A percentile compares a stretch with the other conserved stretches of the same genome.
These are phyloP conservation scores for Phaeotremella fagi DNA, from an alignment of 768 basidiomycete species.

Conservation along the genomic window DNA sequence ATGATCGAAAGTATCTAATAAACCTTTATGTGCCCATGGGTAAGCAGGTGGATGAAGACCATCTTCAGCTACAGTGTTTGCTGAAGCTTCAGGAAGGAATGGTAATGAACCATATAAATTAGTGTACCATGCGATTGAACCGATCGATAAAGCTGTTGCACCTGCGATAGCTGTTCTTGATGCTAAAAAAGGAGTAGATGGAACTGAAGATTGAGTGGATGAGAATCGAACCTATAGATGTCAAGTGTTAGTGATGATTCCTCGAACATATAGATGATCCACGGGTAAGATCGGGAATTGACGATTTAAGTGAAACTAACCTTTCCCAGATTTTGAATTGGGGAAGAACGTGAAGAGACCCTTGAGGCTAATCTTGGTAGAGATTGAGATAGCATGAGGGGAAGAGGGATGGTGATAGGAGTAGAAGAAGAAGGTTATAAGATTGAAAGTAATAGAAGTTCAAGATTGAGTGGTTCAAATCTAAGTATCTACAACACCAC, in stretches of 20 bases:
- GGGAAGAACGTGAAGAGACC: slow-evolving; percentile 16
- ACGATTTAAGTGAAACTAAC: slow-evolving; percentile 9
- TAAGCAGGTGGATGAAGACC: slow-evolving; percentile 81
- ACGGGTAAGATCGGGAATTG: neutral
- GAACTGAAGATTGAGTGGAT: slow-evolving; percentile 13
- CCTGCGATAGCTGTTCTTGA: slow-evolving; percentile 53
- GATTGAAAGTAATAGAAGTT: too few relatives aligned
- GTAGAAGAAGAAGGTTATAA: slow-evolving; percentile 1
- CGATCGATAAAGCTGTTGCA: slow-evolving; percentile 71
- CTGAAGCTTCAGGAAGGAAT: slow-evolving; percentile 85
- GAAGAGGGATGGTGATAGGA: neutral
- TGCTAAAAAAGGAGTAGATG: slow-evolving; percentile 20
- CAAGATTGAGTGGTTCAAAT: too few relatives aligned
- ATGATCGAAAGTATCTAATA: slow-evolving; percentile 90
- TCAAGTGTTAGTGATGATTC: neutral
- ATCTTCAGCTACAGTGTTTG: slow-evolving; percentile 85
- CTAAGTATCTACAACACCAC: too few relatives aligned
- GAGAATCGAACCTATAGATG: slow-evolving; percentile 29
- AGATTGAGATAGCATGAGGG: slow-evolving; percentile 24
- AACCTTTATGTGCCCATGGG: slow-evolving; percentile 88
- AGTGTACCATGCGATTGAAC: slow-evolving; percentile 94
- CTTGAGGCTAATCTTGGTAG: slow-evolving; percentile 26
- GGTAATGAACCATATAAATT: slow-evolving; percentile 86
- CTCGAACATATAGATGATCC: neutral
- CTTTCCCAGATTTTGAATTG: slow-evolving; percentile 13